Evolutionary conservation across 176 grass and related monocot species (phyloP), one percentile per base, ranked within the genome.

Genomic region (Aegilops umbellulata): DNA sequence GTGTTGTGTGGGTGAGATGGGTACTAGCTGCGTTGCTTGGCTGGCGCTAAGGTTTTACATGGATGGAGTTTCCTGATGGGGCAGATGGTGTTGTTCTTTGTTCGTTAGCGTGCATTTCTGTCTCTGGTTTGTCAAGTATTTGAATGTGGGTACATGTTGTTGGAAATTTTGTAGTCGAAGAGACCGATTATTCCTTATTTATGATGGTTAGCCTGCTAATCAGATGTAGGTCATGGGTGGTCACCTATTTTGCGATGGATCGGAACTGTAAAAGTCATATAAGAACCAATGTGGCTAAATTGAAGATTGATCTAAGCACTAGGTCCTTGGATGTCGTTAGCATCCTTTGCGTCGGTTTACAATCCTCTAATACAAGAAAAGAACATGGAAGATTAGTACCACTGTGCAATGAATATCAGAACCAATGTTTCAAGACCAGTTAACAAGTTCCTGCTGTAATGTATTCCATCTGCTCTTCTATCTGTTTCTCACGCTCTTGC

Each of bases 141-240:
- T 68, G 17, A 10, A 53, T 76, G 66, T 27, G 42, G 71, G 10
- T 24, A 7, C 7, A 53, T 53, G 17, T 64, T 66, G 3, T 66
- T 87, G 76, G 30, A 71, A 85, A 77, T 91, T 91, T 91, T 91
- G 89, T 81, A 91, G 85, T 77, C 24, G 67, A 76, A 35, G 38
- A 68, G 76, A 87, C 70, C 8, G 6, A 5, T 15, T 64, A 58
- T 58, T 58, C 55, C 55, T 58, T 58, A 72, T 69, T 63, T 63
- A 63, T 62, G 53, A 79, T 30, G n/a, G 42, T 24, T 89, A 80
- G 60, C 66, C 34, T 83, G 80, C 20, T 76, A 60, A 79, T 67
- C 58, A 41, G 46, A 75, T 22, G 67, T 8, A 70, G 75, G 44
- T 79, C 42, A 74, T 42, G 32, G 10, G 8, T 14, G 9, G 35